phyloP scores from a whole-genome alignment of 176 grass and related monocot genomes.

The Ananas comosus region DNA sequence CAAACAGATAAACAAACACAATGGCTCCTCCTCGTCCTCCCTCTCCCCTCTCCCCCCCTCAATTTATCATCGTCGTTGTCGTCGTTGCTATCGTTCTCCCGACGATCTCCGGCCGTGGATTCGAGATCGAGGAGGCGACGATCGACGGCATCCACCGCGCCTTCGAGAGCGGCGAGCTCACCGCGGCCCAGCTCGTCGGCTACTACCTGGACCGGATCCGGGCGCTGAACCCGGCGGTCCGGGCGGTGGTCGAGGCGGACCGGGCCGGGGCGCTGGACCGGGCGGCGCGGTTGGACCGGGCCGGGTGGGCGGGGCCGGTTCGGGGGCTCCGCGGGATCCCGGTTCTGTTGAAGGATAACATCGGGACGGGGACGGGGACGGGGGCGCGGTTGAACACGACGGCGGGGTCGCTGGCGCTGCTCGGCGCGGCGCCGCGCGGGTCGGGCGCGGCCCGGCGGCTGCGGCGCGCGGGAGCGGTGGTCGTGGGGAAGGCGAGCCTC shows the following conservation, averaged over 20 bases:
- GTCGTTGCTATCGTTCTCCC: not conserved
- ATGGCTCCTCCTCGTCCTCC: not conserved
- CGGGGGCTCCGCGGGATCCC: conserved; percentile 49
- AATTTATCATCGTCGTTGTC: not conserved
- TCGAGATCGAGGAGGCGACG: conserved; percentile 50
- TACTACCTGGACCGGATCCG: conserved; percentile 42
- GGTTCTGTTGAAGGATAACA: conserved; percentile 61
- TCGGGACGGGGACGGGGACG: conserved; percentile 30
- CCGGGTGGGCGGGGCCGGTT: not conserved
- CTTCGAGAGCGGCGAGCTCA: conserved; percentile 39
- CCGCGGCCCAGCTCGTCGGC: conserved; percentile 32
- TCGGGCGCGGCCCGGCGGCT: conserved; percentile 45
- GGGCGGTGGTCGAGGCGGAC: conserved; percentile 66
- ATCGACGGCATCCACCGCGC: conserved; percentile 42
- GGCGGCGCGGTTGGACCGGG: conserved; percentile 28
- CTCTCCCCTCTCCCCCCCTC: not conserved
- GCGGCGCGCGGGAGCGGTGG: conserved; percentile 39
- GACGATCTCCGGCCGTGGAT: conserved; percentile 3
- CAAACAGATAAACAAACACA: not conserved
- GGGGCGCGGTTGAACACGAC: conserved; percentile 45
- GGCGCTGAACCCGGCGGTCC: conserved; percentile 33
- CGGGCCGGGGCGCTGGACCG: conserved; percentile 34
- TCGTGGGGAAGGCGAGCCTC: conserved; percentile 56
- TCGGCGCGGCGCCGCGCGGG: conserved; percentile 39
- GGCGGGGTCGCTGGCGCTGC: conserved; percentile 51